phyloP scores from a whole-genome alignment of 2,329 filamentous ascomycete species.

The Pseudonectria buxi region DNA sequence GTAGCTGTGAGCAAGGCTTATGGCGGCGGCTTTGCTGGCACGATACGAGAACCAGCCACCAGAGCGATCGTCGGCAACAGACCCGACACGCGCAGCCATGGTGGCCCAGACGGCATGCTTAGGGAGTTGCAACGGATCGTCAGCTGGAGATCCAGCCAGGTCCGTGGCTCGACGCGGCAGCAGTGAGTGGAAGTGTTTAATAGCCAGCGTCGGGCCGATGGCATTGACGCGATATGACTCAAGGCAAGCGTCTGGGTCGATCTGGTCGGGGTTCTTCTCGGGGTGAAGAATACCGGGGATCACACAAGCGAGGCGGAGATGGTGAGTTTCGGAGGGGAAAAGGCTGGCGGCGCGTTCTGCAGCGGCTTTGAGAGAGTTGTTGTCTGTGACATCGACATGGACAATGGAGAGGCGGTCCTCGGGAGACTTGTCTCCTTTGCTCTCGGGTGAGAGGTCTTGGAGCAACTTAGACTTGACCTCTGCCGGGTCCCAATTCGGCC shows the following conservation, averaged over 20 bases:
- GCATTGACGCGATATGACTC: constrained; percentile 67
- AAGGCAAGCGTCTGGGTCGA: constrained; percentile 55
- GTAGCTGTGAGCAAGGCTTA: constrained; percentile 62
- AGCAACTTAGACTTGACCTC: constrained; percentile 30
- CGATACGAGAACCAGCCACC: constrained; percentile 83
- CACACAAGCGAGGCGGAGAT: constrained; percentile 63
- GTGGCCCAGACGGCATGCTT: constrained; percentile 59
- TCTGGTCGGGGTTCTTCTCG: constrained; percentile 62
- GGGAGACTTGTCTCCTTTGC: constrained; percentile 8
- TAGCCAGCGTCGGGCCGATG: constrained; percentile 65
- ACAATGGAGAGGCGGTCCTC: constrained; percentile 34
- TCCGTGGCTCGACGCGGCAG: constrained; percentile 53
- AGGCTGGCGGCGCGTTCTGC: constrained; percentile 41
- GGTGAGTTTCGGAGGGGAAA: constrained; percentile 45
- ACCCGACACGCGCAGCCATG: constrained; percentile 74
- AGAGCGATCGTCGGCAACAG: constrained; percentile 61
- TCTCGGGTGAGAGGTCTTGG: constrained; percentile 17
- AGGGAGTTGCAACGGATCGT: constrained; percentile 32
- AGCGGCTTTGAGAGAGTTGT: constrained; percentile 54
- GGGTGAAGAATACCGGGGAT: constrained; percentile 66
- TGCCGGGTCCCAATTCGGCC: constrained; percentile 26
- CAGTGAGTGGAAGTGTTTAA: constrained; percentile 68
- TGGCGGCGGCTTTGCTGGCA: constrained; percentile 67
- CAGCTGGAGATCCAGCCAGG: constrained; percentile 19
- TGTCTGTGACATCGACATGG: constrained; percentile 47